phyloP scores from a whole-genome alignment of 163 green algal genomes.

The Chlorella variabilis region DNA sequence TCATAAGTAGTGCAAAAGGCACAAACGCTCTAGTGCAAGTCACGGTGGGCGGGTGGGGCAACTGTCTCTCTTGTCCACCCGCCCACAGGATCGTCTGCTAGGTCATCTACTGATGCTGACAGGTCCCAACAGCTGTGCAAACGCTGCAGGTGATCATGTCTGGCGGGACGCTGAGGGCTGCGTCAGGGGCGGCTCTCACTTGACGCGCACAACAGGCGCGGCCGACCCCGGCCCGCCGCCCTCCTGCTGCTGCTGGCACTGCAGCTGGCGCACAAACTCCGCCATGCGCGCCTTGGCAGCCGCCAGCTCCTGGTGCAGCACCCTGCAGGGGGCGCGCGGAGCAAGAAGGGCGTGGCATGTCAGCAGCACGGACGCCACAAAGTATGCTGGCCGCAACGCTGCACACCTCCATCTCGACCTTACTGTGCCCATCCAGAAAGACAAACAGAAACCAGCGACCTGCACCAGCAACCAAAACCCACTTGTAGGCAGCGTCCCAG shows the following conservation, averaged over 20 bases:
- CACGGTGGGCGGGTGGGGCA: neutral
- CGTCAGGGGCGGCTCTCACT: neutral
- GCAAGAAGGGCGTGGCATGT: neutral
- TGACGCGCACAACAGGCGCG: neutral
- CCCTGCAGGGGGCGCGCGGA: neutral
- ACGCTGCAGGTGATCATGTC: too few relatives aligned
- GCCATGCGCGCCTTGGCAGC: slow-evolving; percentile 39
- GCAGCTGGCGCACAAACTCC: slow-evolving; percentile 31
- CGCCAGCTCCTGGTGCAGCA: slow-evolving; percentile 49
- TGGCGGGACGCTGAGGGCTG: too few relatives aligned
- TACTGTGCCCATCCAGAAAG: too few relatives aligned
- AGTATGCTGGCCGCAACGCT: too few relatives aligned
- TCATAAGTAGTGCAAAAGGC: too few relatives aligned
- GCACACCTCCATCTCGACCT: too few relatives aligned
- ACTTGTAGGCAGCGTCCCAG: slow-evolving; percentile 47
- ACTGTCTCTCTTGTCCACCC: too few relatives aligned
- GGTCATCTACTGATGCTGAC: too few relatives aligned
- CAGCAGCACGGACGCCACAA: neutral
- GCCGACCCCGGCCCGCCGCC: neutral
- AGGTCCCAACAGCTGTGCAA: too few relatives aligned
- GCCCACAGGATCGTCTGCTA: too few relatives aligned
- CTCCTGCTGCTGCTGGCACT: slow-evolving; percentile 1
- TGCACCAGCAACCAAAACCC: too few relatives aligned
- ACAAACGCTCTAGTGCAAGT: neutral
- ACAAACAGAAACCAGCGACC: too few relatives aligned